Conservation (phyloP, 2,329 filamentous ascomycete species). For the Monosporascus sp. region DNA sequence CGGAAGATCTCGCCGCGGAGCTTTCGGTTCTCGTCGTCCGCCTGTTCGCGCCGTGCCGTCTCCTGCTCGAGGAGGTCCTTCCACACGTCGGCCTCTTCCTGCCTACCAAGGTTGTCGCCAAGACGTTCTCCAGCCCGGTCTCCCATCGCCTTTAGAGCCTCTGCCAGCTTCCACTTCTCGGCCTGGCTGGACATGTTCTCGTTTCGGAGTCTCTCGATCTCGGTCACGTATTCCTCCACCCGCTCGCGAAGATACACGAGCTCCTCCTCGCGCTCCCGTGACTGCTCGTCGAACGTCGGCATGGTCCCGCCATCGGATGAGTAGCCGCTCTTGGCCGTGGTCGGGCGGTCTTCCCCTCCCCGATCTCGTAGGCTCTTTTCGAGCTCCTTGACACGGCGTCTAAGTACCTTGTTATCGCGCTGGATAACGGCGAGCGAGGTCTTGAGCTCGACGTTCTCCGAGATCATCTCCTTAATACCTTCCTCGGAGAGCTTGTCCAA, state of each 20-base stretch:
- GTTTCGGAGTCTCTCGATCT: slow-evolving; percentile 75
- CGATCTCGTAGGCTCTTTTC: slow-evolving; percentile 66
- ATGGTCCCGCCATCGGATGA: slow-evolving; percentile 56
- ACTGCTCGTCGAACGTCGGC: slow-evolving; percentile 52
- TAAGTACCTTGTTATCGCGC: slow-evolving; percentile 81
- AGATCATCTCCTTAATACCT: slow-evolving; percentile 95
- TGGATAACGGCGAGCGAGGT: slow-evolving; percentile 84
- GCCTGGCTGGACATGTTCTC: slow-evolving; percentile 75
- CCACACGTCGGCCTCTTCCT: slow-evolving; percentile 77
- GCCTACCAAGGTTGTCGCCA: slow-evolving; percentile 43
- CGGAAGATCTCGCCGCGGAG: slow-evolving; percentile 81
- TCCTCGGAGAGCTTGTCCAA: slow-evolving; percentile 92
- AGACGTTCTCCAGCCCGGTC: slow-evolving; percentile 39
- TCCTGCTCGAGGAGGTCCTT: slow-evolving; percentile 93
- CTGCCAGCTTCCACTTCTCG: slow-evolving; percentile 81
- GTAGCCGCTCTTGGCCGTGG: slow-evolving; percentile 50
- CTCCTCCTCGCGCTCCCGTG: slow-evolving; percentile 75
- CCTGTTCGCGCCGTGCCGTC: slow-evolving; percentile 79
- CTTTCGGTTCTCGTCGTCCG: slow-evolving; percentile 80
- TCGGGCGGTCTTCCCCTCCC: slow-evolving; percentile 58
- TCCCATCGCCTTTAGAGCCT: slow-evolving; percentile 60
- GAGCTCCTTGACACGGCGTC: slow-evolving; percentile 76
- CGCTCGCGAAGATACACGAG: slow-evolving; percentile 78
- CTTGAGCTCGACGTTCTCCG: slow-evolving; percentile 92
- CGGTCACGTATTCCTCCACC: slow-evolving; percentile 75